These are phyloP conservation scores for Solanum chilense DNA, from an alignment of 257 asterid genomes.

Conservation along the genomic window DNA sequence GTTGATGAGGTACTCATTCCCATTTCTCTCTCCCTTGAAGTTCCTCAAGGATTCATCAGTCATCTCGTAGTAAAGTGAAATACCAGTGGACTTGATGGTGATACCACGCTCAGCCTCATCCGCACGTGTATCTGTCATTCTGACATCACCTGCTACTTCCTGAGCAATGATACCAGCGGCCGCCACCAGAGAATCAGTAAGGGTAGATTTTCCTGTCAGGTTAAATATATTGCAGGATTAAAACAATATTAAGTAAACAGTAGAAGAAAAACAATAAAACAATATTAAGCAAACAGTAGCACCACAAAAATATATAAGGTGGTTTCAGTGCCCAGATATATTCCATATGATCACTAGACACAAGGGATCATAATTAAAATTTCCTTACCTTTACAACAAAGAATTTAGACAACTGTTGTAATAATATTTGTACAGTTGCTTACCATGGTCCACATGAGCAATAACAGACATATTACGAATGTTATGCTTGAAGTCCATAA, in stretches of 20 bases:
- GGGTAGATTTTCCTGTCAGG: constrained; percentile 30
- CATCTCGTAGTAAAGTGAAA: constrained; percentile 34
- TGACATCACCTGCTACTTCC: constrained; percentile 38
- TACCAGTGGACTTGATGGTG: constrained; percentile 37
- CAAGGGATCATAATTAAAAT: neutral
- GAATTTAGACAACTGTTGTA: too few species aligned
- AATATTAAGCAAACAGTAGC: neutral
- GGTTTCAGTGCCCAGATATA: neutral
- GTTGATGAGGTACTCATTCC: constrained; percentile 37
- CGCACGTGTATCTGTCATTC: constrained; percentile 39
- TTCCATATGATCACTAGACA: neutral
- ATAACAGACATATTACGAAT: constrained; percentile 39
- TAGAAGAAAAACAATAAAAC: neutral
- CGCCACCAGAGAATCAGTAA: constrained; percentile 34
- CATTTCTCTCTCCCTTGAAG: constrained; percentile 22
- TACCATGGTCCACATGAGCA: constrained; percentile 40
- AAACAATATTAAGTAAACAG: neutral
- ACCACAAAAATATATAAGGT: neutral
- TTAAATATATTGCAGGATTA: neutral
- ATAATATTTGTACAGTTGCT: neutral
- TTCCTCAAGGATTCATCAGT: constrained; percentile 14
- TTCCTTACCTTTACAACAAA: neutral
- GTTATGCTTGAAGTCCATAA: constrained; percentile 34
- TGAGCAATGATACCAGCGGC: constrained; percentile 43
- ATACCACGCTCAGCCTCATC: constrained; percentile 46